phyloP scores from a whole-genome alignment of 805 yeast species.

The Yarrowia alimentaria region DNA sequence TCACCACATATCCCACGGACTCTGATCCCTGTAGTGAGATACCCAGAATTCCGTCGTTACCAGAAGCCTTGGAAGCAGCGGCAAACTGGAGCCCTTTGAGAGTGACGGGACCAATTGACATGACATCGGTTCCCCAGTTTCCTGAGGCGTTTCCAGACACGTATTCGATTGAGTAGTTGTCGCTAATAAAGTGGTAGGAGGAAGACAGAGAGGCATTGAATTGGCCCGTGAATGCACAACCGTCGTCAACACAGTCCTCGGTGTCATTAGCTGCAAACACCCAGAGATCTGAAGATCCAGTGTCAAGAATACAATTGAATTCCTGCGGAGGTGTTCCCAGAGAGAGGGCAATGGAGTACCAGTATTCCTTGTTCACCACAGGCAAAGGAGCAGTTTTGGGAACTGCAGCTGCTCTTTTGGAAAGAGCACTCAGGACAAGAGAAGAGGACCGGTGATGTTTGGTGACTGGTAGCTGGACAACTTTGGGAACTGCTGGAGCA shows the following conservation, averaged over 20 bases:
- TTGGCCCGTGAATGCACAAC: conserved; percentile 2
- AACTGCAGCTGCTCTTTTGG: neutral
- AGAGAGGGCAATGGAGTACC: conserved; percentile 31
- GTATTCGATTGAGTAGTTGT: conserved; percentile 34
- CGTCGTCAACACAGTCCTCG: neutral
- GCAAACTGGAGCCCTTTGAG: conserved; percentile 39
- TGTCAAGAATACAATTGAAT: conserved; percentile 57
- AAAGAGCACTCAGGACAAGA: too few species aligned
- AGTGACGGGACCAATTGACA: conserved; percentile 48
- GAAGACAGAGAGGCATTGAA: conserved; percentile 31
- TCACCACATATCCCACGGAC: conserved; percentile 8
- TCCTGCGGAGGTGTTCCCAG: conserved; percentile 61
- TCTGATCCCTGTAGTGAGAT: conserved; percentile 30
- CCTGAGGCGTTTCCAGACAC: conserved; percentile 48
- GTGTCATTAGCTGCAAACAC: conserved; percentile 38
- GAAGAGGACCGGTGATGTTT: neutral
- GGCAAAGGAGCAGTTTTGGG: neutral
- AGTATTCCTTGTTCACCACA: conserved; percentile 17
- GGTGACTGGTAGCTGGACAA: neutral
- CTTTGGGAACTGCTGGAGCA: neutral
- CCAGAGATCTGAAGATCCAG: conserved; percentile 72
- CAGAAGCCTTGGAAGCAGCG: conserved; percentile 8
- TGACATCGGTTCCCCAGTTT: conserved; percentile 58
- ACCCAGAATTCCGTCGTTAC: conserved; percentile 30
- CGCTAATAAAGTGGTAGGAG: conserved; percentile 32